These are phyloP conservation scores for Polyplosphaeria fusca DNA, from an alignment of 495 filamentous ascomycete species.

Conservation along the genomic window DNA sequence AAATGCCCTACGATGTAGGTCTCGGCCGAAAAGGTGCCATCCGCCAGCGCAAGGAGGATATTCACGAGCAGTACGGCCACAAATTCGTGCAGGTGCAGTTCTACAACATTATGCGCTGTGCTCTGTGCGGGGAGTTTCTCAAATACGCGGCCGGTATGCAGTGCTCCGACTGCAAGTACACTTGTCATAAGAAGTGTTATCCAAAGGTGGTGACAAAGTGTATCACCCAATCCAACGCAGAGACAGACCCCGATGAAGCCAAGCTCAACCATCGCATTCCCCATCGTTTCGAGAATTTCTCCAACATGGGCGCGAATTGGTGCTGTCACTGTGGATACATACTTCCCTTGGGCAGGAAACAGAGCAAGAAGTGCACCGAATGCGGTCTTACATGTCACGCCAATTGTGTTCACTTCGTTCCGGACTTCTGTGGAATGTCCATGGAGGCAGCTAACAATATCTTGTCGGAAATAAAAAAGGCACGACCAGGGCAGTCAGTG, in stretches of 20 bases:
- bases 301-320: conserved; percentile 97
- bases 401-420: conserved; percentile 89
- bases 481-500: conserved; percentile 53
- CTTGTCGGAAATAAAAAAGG: conserved; percentile 61
- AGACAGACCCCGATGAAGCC: conserved; percentile 96
- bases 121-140: conserved; percentile 94
- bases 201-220: conserved; percentile 98
- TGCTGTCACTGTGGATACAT: conserved; percentile 99
- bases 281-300: conserved; percentile 90
- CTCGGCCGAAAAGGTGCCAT: conserved; percentile 94
- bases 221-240: conserved; percentile 98
- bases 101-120: conserved; percentile 99
- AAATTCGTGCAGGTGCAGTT: conserved; percentile 97
- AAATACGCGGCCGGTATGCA: conserved; percentile 99
- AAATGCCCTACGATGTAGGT: conserved; percentile 76
- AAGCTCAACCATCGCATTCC: conserved; percentile 99
- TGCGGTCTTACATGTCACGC: conserved; percentile 89
- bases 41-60: conserved; percentile 92
- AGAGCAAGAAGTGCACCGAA: conserved; percentile 91
- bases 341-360: conserved; percentile 92
- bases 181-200: conserved; percentile 96
- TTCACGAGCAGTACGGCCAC: conserved; percentile 97
- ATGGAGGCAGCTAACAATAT: conserved; percentile 97
- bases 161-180: conserved; percentile 99
- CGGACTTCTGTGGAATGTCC: conserved; percentile 99